Evolutionary conservation across 441 rosid species (phyloP).

Genomic region (Euphorbia corollata): DNA sequence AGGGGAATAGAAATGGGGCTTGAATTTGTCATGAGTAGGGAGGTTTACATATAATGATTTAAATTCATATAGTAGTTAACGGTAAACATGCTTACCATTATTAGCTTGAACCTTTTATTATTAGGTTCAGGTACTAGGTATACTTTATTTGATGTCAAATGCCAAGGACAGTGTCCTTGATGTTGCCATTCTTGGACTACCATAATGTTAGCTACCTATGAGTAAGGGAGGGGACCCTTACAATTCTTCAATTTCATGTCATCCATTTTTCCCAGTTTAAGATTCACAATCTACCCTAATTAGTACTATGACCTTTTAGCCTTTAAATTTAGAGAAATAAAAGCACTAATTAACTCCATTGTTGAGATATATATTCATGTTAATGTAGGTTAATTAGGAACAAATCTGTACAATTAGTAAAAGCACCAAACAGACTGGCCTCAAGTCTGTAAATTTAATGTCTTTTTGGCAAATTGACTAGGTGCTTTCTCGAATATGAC

Average conservation of each 20-base stretch:
- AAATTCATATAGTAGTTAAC: constrained; percentile 7
- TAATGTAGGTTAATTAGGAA: background rate
- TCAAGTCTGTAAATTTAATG: background rate
- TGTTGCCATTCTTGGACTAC: constrained; percentile 19
- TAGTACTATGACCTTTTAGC: background rate
- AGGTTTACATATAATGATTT: constrained; percentile 7
- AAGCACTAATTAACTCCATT: background rate
- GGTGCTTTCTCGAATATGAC: constrained; percentile 1
- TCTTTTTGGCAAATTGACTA: background rate
- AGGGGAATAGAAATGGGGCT: constrained; percentile 11
- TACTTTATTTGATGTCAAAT: constrained; percentile 27
- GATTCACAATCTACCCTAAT: background rate
- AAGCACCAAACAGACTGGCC: too few species aligned
- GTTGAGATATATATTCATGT: background rate
- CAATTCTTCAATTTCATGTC: constrained; percentile 7
- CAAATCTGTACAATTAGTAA: background rate
- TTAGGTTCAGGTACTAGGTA: constrained; percentile 10
- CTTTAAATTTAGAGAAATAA: background rate
- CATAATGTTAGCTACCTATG: constrained; percentile 18
- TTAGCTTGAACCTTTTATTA: constrained; percentile 22
- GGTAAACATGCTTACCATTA: constrained; percentile 16
- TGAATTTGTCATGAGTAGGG: constrained; percentile 23
- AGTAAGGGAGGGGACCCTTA: constrained; percentile 2
- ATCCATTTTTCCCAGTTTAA: constrained; percentile 11
- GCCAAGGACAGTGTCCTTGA: constrained; percentile 15